Conservation (phyloP, 352 stramenopile genomes). For the Thalassiosira hispida region DNA sequence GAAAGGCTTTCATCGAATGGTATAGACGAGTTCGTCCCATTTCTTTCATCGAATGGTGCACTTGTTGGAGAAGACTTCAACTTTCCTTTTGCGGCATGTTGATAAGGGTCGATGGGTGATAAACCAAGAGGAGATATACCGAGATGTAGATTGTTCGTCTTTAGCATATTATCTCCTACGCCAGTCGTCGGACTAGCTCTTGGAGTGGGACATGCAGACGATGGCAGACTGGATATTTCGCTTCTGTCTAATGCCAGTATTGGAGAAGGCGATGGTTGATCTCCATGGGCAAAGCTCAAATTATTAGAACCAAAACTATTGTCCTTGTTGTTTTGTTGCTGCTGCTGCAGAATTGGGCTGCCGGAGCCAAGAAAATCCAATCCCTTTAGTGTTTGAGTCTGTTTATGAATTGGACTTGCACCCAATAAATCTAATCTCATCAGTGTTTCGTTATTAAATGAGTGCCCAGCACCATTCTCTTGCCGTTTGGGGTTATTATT, state of each 20-base stretch:
- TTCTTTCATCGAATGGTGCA: slow-evolving; percentile 12
- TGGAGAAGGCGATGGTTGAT: not conserved
- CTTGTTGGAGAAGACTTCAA: slow-evolving; percentile 11
- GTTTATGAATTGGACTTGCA: slow-evolving; percentile 11
- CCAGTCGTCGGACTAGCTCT: not conserved
- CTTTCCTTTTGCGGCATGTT: not conserved
- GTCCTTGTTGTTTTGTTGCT: not conserved
- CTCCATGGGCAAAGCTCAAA: not conserved
- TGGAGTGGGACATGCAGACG: not conserved
- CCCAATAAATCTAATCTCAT: slow-evolving; percentile 9
- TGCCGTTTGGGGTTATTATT: not conserved
- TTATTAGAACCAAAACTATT: slow-evolving; percentile 14
- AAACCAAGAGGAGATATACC: slow-evolving; percentile 19
- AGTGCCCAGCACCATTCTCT: too few relatives aligned
- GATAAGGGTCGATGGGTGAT: slow-evolving; percentile 17
- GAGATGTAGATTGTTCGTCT: too few relatives aligned
- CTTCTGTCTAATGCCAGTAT: not conserved
- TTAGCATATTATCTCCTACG: not conserved
- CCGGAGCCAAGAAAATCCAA: not conserved
- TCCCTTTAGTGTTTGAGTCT: not conserved
- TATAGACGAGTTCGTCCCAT: not conserved
- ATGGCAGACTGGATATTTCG: slow-evolving; percentile 4
- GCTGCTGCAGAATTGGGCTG: not conserved
- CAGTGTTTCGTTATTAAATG: too few relatives aligned
- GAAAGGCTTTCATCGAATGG: slow-evolving; percentile 7